Base-by-base conservation (phyloP, 2,329 filamentous ascomycete species). In the Leptographium procerum region DNA sequence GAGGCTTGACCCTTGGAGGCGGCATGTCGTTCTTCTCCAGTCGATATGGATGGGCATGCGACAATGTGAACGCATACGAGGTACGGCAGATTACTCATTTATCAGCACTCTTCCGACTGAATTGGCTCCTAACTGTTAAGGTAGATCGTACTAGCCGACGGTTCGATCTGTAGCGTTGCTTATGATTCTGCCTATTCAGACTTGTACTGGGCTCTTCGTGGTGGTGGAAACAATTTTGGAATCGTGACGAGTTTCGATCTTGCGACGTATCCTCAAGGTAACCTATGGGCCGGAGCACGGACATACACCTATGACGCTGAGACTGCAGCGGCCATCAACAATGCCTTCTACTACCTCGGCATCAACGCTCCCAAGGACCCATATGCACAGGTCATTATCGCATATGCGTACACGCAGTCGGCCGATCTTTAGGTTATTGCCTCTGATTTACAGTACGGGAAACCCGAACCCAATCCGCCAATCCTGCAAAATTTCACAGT, bases 161-260 rank as follows among this genome's bases (percentile, higher is more conserved):
- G 55, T 13, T 56, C 45, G 29, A 56, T 56, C 45, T 31, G 45
- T 22, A 36, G 29, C 11, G 55, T 56, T 16, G 6, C 55, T 26
- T 56, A 56, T 24, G 45, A 51, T 28, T 56, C 45, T 4, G 45
- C 19, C 43, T 56, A 83, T 60, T 60, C 72, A 0, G 79, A 83
- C 58, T 70, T 85, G 8, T 83, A 72, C 67, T 71, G 70, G 61
- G 79, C 76, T 0, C 72, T 84, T 4, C 76, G 77, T 58, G 82
- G 81, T 11, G 81, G 82, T 19, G 75, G 76, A n/a, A 80, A 75
- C 67, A 82, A 80, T 65, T 82, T 77, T 61, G 80, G 79, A 51
- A 72, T 80, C 61, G 73, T 79, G 7, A 77, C 76, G 13, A 69
- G 69, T 6, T 77, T 77, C 62, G 65, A 72, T 11, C 65, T 81